Conservation (phyloP, 2,329 filamentous ascomycete species). For the Colletotrichum chrysophilum region DNA sequence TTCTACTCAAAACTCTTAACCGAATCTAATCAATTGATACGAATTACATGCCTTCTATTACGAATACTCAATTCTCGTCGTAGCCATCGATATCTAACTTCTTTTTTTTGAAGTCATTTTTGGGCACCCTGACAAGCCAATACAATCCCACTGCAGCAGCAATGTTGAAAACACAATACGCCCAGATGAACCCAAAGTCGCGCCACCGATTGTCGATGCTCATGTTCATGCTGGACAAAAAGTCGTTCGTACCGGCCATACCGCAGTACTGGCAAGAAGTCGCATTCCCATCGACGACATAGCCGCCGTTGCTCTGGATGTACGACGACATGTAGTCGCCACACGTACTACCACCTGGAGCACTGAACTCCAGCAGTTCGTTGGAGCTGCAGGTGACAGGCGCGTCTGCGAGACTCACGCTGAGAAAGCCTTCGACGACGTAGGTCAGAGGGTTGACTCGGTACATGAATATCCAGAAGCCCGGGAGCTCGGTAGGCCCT, state of each 20-base stretch:
- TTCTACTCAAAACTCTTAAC: neutral
- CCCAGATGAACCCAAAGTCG: constrained; percentile 60
- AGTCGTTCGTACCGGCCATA: constrained; percentile 40
- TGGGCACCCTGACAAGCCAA: constrained; percentile 43
- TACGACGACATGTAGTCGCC: constrained; percentile 52
- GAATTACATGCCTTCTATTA: neutral
- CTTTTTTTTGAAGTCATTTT: constrained; percentile 19
- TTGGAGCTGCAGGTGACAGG: constrained; percentile 27
- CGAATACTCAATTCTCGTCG: rapidly evolving
- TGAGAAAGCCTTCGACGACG: constrained; percentile 65
- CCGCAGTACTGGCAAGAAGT: constrained; percentile 51
- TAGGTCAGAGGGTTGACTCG: constrained; percentile 73
- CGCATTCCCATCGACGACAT: constrained; percentile 46
- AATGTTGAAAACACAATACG: constrained; percentile 56
- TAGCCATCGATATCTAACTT: rapidly evolving
- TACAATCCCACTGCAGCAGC: constrained; percentile 52
- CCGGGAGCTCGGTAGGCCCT: constrained; percentile 58
- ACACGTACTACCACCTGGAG: constrained; percentile 52
- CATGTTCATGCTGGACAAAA: constrained; percentile 43
- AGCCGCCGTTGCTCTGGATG: constrained; percentile 49
- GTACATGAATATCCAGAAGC: constrained; percentile 78
- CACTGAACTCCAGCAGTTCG: constrained; percentile 58
- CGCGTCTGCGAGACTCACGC: constrained; percentile 25
- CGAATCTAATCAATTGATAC: rapidly evolving
- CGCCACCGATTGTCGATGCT: constrained; percentile 56